Conservation (phyloP, 169 alveolate genomes). For the Condylostoma magnum region DNA sequence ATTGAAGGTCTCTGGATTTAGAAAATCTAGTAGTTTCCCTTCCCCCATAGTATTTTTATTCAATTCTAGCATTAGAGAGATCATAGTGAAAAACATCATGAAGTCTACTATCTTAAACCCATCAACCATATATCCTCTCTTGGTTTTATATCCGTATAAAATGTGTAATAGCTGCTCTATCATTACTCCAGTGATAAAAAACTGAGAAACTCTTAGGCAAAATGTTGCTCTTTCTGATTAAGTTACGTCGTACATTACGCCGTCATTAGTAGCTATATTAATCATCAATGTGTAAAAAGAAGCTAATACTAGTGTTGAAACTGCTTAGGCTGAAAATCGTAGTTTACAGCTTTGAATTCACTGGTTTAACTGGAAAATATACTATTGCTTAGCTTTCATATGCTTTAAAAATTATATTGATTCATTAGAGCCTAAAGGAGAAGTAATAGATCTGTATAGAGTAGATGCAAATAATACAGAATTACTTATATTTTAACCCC, state of each 20-base stretch:
- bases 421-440: slow-evolving; percentile 33
- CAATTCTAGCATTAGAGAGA: slow-evolving; percentile 36
- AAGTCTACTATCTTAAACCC: slow-evolving; percentile 45
- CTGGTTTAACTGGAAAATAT: slow-evolving; percentile 48
- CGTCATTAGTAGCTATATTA: slow-evolving; percentile 35
- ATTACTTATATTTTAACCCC: slow-evolving; percentile 41
- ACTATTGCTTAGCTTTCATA: slow-evolving; percentile 37
- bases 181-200: slow-evolving; percentile 37
- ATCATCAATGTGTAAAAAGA: slow-evolving; percentile 36
- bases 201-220: slow-evolving; percentile 37
- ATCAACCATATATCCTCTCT: slow-evolving; percentile 35
- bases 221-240: slow-evolving; percentile 27
- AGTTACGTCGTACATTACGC: slow-evolving; percentile 37
- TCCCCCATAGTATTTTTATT: slow-evolving; percentile 7
- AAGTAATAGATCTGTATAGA: slow-evolving; percentile 36
- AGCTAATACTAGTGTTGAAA: slow-evolving; percentile 32
- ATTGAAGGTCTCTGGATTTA: slow-evolving; percentile 28
- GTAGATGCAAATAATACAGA: slow-evolving; percentile 40
- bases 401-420: slow-evolving; percentile 35
- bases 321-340: slow-evolving; percentile 39
- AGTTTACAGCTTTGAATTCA: slow-evolving; percentile 42
- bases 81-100: slow-evolving; percentile 36
- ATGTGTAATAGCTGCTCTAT: slow-evolving; percentile 32
- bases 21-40: not conserved
- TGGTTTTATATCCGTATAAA: slow-evolving; percentile 31